Base-by-base conservation (phyloP, 495 filamentous ascomycete species). In the Podospora appendiculata region DNA sequence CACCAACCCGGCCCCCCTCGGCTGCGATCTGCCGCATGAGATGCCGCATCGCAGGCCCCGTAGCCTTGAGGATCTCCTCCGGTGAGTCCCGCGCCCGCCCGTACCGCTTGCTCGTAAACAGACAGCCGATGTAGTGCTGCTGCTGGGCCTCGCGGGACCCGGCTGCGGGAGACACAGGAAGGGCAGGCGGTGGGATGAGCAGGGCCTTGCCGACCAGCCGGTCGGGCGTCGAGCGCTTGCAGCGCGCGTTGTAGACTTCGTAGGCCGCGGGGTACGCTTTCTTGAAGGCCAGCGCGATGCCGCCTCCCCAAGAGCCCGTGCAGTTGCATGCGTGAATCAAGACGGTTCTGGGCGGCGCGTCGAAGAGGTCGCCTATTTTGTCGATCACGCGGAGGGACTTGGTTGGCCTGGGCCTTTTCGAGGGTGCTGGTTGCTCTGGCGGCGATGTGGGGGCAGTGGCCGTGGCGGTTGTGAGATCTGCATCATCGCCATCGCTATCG, bases 311-410 rank as follows among this genome's bases (percentile, higher is more conserved):
- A 18, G 47, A 48, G 36, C 61, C 63, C 10, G 52, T 8, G 36
- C 38, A 14, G 52, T 65, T 66, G 55, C 63, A 66, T 19, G 63
- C 55, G 58, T 63, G 57, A 53, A 66, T 67, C 40, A 68, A 51
- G 36, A 65, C 50, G 6, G 59, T 47, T 38, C 52, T 43, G 14
- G 55, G 51, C 6, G 63, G 61, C n/a, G 57, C 57, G 18, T 48
- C 38, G 52, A 67, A 67, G 42, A 65, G 39, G 50, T 68, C 50
- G 48, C 55, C 58, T 0, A 17, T 11, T 7, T 52, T 39, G 32
- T 59, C 44, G 32, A 43, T 42, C 33, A 61, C 40, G 46, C 32
- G 52, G 53, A 62, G 11, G 19, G 36, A 44, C 32, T 9, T 52
- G 39, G 8, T 25, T 25, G 25, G 25, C 25, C 25, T 44, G 54